Base-by-base conservation (phyloP, 2,329 filamentous ascomycete genomes). In the Fusarium tanahbumbuense region DNA sequence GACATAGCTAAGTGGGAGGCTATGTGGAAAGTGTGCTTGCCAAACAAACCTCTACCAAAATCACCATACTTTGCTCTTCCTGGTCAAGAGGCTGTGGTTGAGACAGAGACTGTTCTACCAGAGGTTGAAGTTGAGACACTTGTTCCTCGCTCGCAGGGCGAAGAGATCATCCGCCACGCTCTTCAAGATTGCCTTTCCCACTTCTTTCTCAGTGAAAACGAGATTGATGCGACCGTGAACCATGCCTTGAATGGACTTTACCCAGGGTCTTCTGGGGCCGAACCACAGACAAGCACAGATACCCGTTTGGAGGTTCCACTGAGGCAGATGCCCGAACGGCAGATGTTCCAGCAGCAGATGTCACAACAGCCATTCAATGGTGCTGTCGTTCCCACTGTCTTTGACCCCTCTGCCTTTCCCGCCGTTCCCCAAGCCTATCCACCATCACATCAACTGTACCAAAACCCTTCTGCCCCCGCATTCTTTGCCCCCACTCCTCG, bases 81-180 rank as follows among this genome's bases (percentile, higher is more conserved):
- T 52, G 34, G 34, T 41, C 49, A 41, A 52, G 49, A 52, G 34
- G 49, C 25, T 28, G 49, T 40, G 23, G 34, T 52, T 41, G 49
- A 52, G 49, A 28, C 49, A 52, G 2, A 4, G 30, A 16, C 30
- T 32, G 30, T 32, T 32, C 15, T 32, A 16, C 30, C 30, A 16
- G 30, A 52, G 49, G 49, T 41, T 16, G 49, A 52, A 41, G 49
- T 52, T 28, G 49, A 52, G 49, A 41, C 23, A 52, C 49, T 52
- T 27, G 16, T 3, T 52, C 49, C 49, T 41, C 49, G 23, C 4
- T 52, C 49, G 34, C 32, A 41, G 49, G 49, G 12, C 23, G 34
- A 4, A 28, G 49, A 28, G 23, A 52, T 52, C 49, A 41, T 52
- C 49, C 49, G 49, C 34, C 34, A 12, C 22, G 34, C 22, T 16